Percentiles rank a stretch among this genome's conserved stretches.
These are phyloP conservation scores for Schwanniomyces occidentalis DNA, from an alignment of 805 yeast species.

Conservation along the genomic window DNA sequence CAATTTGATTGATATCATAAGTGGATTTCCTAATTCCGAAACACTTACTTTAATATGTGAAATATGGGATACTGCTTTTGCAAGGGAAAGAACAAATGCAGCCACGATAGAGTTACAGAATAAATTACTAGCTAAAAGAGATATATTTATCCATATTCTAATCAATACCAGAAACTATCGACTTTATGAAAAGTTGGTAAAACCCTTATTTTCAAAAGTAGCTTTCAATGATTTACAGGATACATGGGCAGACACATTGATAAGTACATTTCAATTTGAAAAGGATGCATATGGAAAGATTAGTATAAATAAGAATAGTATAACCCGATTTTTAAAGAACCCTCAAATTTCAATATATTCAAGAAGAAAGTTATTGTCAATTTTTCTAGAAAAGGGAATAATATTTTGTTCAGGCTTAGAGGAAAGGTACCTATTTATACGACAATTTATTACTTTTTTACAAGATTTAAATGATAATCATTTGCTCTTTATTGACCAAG, in stretches of 20 bases:
- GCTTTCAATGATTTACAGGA: background rate
- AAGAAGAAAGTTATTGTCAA: constrained; percentile 21
- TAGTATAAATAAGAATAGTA: constrained; percentile 10
- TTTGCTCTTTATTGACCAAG: constrained; percentile 16
- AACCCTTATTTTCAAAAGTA: constrained; percentile 14
- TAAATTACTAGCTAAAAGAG: constrained; percentile 17
- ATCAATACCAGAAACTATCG: constrained; percentile 26
- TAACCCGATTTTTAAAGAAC: constrained; percentile 17
- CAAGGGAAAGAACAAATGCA: constrained; percentile 2
- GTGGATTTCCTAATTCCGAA: constrained; percentile 16
- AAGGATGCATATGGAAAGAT: constrained; percentile 8
- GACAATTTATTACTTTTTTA: constrained; percentile 17
- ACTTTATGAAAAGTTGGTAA: constrained; percentile 18
- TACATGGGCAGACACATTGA: constrained; percentile 26
- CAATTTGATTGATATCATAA: constrained; percentile 23
- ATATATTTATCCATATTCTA: constrained; percentile 23
- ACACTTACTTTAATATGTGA: constrained; percentile 19
- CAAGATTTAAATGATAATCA: constrained; percentile 18
- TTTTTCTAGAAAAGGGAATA: constrained; percentile 18
- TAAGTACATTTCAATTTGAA: constrained; percentile 23
- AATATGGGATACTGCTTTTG: constrained; percentile 25
- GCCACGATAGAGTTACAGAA: constrained; percentile 15
- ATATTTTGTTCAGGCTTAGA: constrained; percentile 12
- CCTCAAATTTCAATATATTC: constrained; percentile 9
- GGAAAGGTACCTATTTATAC: constrained; percentile 13